These are phyloP conservation scores for Adiantum capillusveneris DNA, from an alignment of 75 land plant species.

Conservation along the genomic window DNA sequence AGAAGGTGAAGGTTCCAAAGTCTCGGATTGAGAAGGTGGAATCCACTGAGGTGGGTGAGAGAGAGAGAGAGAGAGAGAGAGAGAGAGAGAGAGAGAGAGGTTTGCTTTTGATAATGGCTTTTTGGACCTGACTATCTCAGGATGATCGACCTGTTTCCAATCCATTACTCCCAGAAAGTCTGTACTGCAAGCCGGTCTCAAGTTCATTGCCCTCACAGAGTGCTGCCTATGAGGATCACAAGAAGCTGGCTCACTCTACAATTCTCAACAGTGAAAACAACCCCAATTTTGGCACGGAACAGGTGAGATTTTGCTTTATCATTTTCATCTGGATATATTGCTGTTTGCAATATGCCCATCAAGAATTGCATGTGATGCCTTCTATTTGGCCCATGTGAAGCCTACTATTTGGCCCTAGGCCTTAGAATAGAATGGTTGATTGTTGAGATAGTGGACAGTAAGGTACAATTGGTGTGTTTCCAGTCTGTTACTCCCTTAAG, in stretches of 20 bases:
- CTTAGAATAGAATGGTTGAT: too few species aligned
- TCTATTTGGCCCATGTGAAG: too few species aligned
- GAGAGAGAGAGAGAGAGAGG: too few species aligned
- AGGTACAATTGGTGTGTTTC: too few species aligned
- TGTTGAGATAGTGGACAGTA: too few species aligned
- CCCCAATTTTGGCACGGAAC: constrained; percentile 95
- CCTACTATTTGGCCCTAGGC: too few species aligned
- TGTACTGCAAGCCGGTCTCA: constrained; percentile 23
- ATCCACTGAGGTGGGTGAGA: not conserved
- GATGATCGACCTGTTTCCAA: constrained; percentile 56
- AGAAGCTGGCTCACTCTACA: constrained; percentile 17
- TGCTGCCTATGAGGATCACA: constrained; percentile 49
- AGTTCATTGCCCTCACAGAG: constrained; percentile 78
- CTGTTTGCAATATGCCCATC: too few species aligned
- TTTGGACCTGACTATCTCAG: not conserved
- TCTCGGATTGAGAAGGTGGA: not conserved
- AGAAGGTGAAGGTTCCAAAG: constrained; percentile 50
- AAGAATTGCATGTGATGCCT: too few species aligned
- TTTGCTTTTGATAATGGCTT: too few species aligned
- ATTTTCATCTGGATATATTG: too few species aligned
- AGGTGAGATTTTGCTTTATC: constrained; percentile 36
- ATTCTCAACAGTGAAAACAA: constrained; percentile 42
- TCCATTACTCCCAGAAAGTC: constrained; percentile 46
- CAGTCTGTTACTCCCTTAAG: too few species aligned
- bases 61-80: too few species aligned